Evolutionary conservation across 352 stramenopile genomes (phyloP).

Genomic region (Hyaloperonospora arabidopsidis): DNA sequence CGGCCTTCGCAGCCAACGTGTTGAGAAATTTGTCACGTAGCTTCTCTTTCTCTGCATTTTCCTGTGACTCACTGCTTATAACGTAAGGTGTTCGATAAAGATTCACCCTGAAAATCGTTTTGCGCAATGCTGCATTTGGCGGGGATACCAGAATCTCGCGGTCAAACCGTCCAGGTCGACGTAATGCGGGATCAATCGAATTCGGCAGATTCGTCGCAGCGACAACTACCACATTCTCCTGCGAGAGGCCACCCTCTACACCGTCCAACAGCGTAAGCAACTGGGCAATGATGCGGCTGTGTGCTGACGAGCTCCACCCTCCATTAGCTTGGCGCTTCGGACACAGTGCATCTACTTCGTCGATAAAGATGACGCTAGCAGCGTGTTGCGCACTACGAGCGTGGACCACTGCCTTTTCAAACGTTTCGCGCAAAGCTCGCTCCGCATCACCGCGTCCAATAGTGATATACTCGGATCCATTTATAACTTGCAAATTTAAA

Average conservation of each 20-base stretch:
- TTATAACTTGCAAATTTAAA: slow-evolving; percentile 62
- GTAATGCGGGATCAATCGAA: slow-evolving; percentile 78
- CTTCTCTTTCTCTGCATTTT: slow-evolving; percentile 11
- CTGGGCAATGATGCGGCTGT: slow-evolving; percentile 88
- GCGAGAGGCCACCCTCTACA: slow-evolving; percentile 41
- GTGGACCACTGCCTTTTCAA: slow-evolving; percentile 35
- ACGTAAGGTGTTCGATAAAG: slow-evolving; percentile 38
- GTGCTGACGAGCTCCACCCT: slow-evolving; percentile 27
- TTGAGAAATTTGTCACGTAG: slow-evolving; percentile 31
- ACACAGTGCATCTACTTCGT: slow-evolving; percentile 94
- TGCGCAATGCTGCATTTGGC: slow-evolving; percentile 32
- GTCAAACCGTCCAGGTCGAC: slow-evolving; percentile 73
- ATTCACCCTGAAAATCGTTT: slow-evolving; percentile 63
- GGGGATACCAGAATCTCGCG: slow-evolving; percentile 63
- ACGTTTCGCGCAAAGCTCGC: slow-evolving; percentile 48
- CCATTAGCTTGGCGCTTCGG: slow-evolving; percentile 76
- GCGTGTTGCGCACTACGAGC: slow-evolving; percentile 23
- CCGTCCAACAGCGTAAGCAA: slow-evolving; percentile 93
- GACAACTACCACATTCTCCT: slow-evolving; percentile 89
- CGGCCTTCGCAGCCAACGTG: slow-evolving; percentile 34
- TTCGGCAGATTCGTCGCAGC: slow-evolving; percentile 93
- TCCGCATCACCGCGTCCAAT: slow-evolving; percentile 67
- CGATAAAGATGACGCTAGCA: slow-evolving; percentile 89
- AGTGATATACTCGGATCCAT: slow-evolving; percentile 76
- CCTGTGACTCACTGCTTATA: slow-evolving; percentile 6